Conservation (phyloP, 2,329 filamentous ascomycete genomes). For the Aureobasidium vineae region DNA sequence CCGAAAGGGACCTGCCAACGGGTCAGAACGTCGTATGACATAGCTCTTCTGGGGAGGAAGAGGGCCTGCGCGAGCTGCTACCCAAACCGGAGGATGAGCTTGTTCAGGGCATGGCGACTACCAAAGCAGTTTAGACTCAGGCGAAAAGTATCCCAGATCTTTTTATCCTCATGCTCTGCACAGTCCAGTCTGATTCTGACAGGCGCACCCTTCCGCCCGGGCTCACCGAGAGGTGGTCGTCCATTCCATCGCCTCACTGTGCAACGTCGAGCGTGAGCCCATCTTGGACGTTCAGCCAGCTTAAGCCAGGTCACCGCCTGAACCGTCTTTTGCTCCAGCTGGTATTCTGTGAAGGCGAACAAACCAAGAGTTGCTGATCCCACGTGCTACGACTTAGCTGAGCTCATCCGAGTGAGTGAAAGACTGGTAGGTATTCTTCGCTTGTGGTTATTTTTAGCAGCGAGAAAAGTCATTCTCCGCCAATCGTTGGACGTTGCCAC, state of each 20-base stretch:
- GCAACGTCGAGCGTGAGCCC: background rate
- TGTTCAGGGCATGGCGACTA: constrained; percentile 14
- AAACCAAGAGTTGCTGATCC: constrained; percentile 18
- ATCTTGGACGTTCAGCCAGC: background rate
- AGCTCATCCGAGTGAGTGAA: constrained; percentile 8
- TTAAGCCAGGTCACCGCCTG: background rate
- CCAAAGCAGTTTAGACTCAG: constrained; percentile 22
- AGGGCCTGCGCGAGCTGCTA: constrained; percentile 15
- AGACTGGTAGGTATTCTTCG: constrained; percentile 11
- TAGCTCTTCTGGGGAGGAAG: constrained; percentile 20
- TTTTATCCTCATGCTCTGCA: constrained; percentile 6
- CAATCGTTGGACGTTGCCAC: constrained; percentile 21
- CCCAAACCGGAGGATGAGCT: constrained; percentile 21
- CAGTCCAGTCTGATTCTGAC: constrained; percentile 23
- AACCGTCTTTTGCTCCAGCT: background rate
- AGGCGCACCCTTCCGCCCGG: constrained; percentile 16
- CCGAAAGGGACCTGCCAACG: constrained; percentile 24
- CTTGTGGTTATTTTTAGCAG: constrained; percentile 25
- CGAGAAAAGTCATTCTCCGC: constrained; percentile 7
- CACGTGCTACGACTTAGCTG: constrained; percentile 21
- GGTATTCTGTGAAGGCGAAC: background rate
- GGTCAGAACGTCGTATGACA: constrained; percentile 26
- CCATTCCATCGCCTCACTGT: constrained; percentile 21
- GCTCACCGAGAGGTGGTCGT: constrained; percentile 15
- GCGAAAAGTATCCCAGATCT: constrained; percentile 17